These are phyloP conservation scores for Trichophyton simii DNA, from an alignment of 2,329 filamentous ascomycete genomes.

Conservation along the genomic window DNA sequence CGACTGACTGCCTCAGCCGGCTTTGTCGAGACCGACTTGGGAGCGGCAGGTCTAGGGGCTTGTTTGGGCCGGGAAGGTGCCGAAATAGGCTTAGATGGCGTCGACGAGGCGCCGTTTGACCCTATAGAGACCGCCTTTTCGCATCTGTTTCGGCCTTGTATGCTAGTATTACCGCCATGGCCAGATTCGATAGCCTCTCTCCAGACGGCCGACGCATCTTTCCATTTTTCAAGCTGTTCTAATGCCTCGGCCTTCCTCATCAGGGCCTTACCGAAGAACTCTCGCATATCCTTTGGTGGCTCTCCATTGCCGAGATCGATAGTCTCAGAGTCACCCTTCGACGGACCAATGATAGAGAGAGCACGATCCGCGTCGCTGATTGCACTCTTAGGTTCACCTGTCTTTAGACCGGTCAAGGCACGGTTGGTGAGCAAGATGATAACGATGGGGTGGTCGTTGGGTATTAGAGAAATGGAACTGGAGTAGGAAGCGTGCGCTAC, in stretches of 20 bases:
- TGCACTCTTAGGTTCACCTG: slow-evolving; percentile 78
- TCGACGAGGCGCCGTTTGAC: slow-evolving; percentile 38
- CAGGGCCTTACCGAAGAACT: slow-evolving; percentile 85
- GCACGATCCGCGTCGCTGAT: slow-evolving; percentile 74
- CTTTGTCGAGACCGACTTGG: slow-evolving; percentile 25
- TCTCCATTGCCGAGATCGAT: slow-evolving; percentile 57
- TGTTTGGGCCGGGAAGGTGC: slow-evolving; percentile 21
- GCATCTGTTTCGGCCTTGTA: slow-evolving; percentile 76
- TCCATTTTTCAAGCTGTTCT: slow-evolving; percentile 91
- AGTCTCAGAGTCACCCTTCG: slow-evolving; percentile 65
- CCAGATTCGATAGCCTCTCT: slow-evolving; percentile 69
- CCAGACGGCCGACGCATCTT: slow-evolving; percentile 71
- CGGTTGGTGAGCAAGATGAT: slow-evolving; percentile 89
- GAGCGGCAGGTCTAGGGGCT: slow-evolving; percentile 31
- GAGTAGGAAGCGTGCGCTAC: slow-evolving; percentile 75
- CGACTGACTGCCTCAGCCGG: slow-evolving; percentile 66
- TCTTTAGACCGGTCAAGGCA: slow-evolving; percentile 79
- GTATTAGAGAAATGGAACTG: slow-evolving; percentile 60
- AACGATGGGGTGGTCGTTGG: slow-evolving; percentile 63
- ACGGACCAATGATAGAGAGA: slow-evolving; percentile 63
- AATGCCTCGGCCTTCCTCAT: slow-evolving; percentile 91
- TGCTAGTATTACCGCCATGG: slow-evolving; percentile 71
- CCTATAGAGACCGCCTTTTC: slow-evolving; percentile 69
- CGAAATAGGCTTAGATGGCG: slow-evolving; percentile 21
- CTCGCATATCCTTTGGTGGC: slow-evolving; percentile 70